Base-by-base conservation (phyloP, 371 early-diverging fungal species). In the Capniomyces stellatus region DNA sequence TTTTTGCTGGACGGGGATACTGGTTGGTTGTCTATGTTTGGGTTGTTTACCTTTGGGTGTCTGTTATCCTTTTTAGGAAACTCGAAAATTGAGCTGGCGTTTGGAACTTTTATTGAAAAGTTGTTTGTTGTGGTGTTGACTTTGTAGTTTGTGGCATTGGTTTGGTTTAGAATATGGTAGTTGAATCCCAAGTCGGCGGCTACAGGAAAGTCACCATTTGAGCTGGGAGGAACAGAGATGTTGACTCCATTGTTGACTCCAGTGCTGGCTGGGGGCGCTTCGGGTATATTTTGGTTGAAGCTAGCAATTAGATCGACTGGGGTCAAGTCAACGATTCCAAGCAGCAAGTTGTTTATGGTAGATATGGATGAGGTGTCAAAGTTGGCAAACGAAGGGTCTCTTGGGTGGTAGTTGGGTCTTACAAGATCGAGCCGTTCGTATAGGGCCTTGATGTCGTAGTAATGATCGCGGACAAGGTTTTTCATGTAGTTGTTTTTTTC, bases 351-450 rank as follows among this genome's bases (percentile, higher is more conserved):
- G 35, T 35, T 35, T 6, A 15, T 6, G 15, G 35, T 15, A 13
- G 21, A 6, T 30, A 51, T 3, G n/a, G 8, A 19, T 2, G 23
- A 18, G 6, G 31, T 8, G 22, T 51, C 31, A 30, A 51, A 51
- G 18, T 18, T 2, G 3, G 21, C 67, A 70, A 71, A 42, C 64
- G 71, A 55, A 67, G 71, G 22, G 62, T 66, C 19, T 59, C 51
- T 1, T 63, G 66, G 51, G 59, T 51, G 54, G 63, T 12, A 31
- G 23, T 27, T 31, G 12, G 51, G 51, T 10, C 51, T 59, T 1
- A 71, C 66, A 0, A 58, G 52, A 6, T 66, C 60, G 61, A 78
- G 63, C 1, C 78, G 70, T 53, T 76, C 75, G 54, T 75, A 78
- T n/a, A 77, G 58, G 48, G 63, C 66, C 24, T 58, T 49, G 30